Conservation (phyloP, 192 early-diverging fungal species). For the Coemansia reversa region DNA sequence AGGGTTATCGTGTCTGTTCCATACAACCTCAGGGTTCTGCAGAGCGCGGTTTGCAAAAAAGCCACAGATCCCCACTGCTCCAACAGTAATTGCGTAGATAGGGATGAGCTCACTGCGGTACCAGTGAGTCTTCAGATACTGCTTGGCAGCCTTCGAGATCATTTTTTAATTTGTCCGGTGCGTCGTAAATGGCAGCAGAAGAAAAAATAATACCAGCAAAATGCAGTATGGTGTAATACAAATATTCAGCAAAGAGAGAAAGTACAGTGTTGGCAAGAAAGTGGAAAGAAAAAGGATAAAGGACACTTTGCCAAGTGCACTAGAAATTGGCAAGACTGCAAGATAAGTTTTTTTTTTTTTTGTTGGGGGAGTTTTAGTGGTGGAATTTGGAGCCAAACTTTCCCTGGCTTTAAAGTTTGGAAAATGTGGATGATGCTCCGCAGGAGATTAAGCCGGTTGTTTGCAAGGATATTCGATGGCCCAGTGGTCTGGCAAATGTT, state of each 20-base stretch:
- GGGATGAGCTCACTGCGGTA: conserved; percentile 56
- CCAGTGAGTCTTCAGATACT: conserved; percentile 54
- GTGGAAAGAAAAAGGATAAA: conserved; percentile 13
- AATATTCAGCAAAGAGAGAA: conserved; percentile 17
- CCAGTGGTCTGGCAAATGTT: conserved; percentile 49
- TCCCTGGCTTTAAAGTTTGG: neutral
- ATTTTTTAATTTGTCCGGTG: conserved; percentile 19
- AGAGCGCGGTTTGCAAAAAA: conserved; percentile 44
- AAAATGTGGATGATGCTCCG: neutral
- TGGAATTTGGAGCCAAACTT: neutral
- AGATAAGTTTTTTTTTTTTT: neutral
- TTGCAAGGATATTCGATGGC: conserved; percentile 19
- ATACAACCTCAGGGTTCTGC: conserved; percentile 52
- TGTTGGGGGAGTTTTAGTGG: neutral
- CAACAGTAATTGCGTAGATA: conserved; percentile 42
- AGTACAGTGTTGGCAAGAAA: neutral
- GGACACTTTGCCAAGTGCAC: neutral
- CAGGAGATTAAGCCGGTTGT: neutral
- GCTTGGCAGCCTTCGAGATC: conserved; percentile 48
- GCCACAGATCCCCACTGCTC: conserved; percentile 38
- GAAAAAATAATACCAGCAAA: conserved; percentile 12
- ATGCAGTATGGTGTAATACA: conserved; percentile 17
- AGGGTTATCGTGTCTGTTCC: conserved; percentile 52
- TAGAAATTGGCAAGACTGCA: neutral
- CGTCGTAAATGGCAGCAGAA: conserved; percentile 12